Percentiles rank a stretch among this genome's conserved stretches.
phyloP scores from a whole-genome alignment of 495 filamentous ascomycete species.

The Aspergillus steynii region DNA sequence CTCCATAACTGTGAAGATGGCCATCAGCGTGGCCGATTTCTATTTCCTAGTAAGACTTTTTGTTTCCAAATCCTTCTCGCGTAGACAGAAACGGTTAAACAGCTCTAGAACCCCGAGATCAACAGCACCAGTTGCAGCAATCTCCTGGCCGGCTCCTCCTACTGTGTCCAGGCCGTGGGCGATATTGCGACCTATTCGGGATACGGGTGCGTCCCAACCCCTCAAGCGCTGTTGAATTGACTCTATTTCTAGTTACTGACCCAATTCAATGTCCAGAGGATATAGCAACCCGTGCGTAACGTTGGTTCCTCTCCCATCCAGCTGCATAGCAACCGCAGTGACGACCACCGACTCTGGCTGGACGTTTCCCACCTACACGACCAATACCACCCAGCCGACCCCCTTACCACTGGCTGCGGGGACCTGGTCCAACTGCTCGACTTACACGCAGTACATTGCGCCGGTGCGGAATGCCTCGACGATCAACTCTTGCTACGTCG shows the following conservation, averaged over 20 bases:
- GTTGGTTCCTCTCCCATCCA: neutral
- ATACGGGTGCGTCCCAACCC: constrained; percentile 1
- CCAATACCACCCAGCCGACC: neutral
- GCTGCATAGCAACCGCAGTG: neutral
- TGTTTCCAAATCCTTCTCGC: neutral
- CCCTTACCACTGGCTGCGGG: neutral
- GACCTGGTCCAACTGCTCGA: neutral
- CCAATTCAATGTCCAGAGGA: neutral
- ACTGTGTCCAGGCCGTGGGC: constrained; percentile 24
- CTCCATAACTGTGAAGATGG: constrained; percentile 8
- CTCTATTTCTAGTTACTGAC: neutral
- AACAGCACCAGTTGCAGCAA: constrained; percentile 20
- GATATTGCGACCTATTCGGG: constrained; percentile 21
- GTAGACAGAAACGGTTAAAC: neutral
- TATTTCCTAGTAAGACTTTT: constrained; percentile 17
- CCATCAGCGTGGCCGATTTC: constrained; percentile 17
- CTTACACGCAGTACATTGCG: neutral
- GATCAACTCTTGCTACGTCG: neutral
- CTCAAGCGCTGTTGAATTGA: neutral
- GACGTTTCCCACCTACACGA: neutral
- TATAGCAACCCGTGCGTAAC: neutral
- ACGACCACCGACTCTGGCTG: neutral
- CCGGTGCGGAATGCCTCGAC: neutral
- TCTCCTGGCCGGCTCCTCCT: constrained; percentile 15
- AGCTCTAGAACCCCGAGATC: constrained; percentile 8